Evolutionary conservation across 2,329 filamentous ascomycete species (phyloP), one percentile per base, ranked within the genome.

Genomic region (Diaporthe humulicola): DNA sequence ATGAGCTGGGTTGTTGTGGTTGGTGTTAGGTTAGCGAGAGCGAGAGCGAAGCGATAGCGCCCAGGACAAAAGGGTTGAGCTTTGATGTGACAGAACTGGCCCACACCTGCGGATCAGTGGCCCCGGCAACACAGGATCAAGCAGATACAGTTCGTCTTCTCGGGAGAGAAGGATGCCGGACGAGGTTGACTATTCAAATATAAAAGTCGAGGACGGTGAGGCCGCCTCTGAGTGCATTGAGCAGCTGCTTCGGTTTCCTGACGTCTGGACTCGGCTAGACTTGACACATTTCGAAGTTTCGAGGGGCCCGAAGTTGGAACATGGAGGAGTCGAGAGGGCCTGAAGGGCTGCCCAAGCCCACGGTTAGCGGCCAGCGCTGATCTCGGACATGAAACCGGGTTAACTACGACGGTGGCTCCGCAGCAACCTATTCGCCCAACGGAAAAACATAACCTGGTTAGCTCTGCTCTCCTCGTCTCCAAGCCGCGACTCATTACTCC

Each of bases 21-120:
- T 22, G 38, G 28, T 52, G 67, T 74, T 36, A 25, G 48, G 52
- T 40, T 75, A 50, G 69, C 73, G 73, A 75, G 73, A 75, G 52
- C 73, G 73, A 75, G 73, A 75, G 70, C 73, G 73, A 75, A 54
- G 52, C 56, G 57, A 66, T 50, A 40, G 22, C 17, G 22, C 22
- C 33, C 22, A 12, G 54, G 19, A 60, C 50, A 4, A 33, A 45
- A 36, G 28, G 60, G 38, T 19, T 36, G 36, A n/a, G 70, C 56
- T 60, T 36, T 15, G 64, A 70, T 42, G 56, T 17, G 42, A 56
- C 48, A 30, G 25, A n/a, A 45, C 38, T 58, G 64, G 45, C 64
- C 61, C 72, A 70, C 52, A 67, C 64, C 64, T 22, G 58, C 45
- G 60, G 54, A 69, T 58, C 40, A 17, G 40, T 33, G 60, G 71